Evolutionary conservation across 805 yeast genomes (phyloP), one percentile per base, ranked within the genome.

Genomic region (Candida orba): DNA sequence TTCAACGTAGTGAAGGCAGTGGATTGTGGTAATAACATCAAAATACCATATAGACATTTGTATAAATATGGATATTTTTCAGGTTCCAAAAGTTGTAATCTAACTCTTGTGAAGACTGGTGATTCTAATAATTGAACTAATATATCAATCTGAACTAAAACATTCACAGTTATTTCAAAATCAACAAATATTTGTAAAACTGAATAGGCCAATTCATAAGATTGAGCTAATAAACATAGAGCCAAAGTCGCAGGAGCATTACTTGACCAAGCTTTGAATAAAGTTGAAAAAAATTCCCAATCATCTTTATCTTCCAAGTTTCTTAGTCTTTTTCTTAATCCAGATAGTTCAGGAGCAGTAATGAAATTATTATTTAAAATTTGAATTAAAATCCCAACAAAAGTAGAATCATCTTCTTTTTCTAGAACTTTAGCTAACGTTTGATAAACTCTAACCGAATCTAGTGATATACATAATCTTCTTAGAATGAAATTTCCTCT

Each of bases 21-120:
- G 0, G 96, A 87, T 60, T 93, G 99, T 0, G 99, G 99, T 40
- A 93, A 64, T 6, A 93, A 72, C 99, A 93, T 93, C 46, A 93
- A 68, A 27, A 93, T 74, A 2, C 98, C 99, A 60, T 88, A 93
- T 27, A 93, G 72, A 42, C 96, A 85, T 58, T 88, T 87, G 70
- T 83, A 86, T 30, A 93, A 66, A 55, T 75, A 84, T 1, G 95
- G 95, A 58, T 84, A 75, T 49, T 75, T 77, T 39, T 81, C 86
- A 1, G 96, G 96, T 56, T 87, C 95, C 38, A 93, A 67, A n/a
- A 93, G 67, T 62, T 91, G 96, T 43, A 93, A 67, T 46, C 99
- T 75, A 50, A 90, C 71, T 53, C 84, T 80, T 17, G 95, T 82
- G 62, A 93, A 90, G 2, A 89, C 90, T 1, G 97, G 98, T 2